phyloP scores from a whole-genome alignment of 495 filamentous ascomycete species.

The Hyaloscypha variabilis region DNA sequence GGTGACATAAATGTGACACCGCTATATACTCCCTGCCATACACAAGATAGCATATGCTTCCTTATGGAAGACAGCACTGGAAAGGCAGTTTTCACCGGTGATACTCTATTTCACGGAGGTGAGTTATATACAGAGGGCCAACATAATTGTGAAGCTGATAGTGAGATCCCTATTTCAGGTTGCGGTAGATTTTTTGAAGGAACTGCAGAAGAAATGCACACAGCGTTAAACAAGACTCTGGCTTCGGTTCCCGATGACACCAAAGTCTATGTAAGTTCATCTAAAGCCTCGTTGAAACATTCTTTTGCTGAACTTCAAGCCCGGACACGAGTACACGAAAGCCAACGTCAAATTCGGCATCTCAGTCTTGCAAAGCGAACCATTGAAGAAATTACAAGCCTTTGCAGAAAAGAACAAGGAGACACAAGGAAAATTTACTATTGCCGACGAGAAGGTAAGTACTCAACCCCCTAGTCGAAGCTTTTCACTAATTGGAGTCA shows the following conservation, averaged over 20 bases:
- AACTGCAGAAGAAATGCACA: slow-evolving; percentile 87
- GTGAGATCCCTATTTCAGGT: slow-evolving; percentile 50
- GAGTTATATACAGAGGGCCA: slow-evolving; percentile 23
- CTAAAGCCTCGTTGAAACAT: background rate
- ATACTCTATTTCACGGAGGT: slow-evolving; percentile 95
- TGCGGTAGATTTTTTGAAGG: slow-evolving; percentile 99
- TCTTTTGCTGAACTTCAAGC: slow-evolving; percentile 48
- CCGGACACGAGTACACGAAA: slow-evolving; percentile 97
- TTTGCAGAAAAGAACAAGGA: slow-evolving; percentile 81
- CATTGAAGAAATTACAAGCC: slow-evolving; percentile 72
- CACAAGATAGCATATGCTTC: slow-evolving; percentile 96
- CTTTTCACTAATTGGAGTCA: background rate
- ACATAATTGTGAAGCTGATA: background rate
- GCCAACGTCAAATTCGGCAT: slow-evolving; percentile 85
- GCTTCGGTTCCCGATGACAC: slow-evolving; percentile 87
- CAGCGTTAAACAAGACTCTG: slow-evolving; percentile 84
- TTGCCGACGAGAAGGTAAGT: slow-evolving; percentile 92
- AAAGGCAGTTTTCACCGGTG: slow-evolving; percentile 89
- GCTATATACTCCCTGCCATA: slow-evolving; percentile 96
- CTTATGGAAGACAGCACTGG: slow-evolving; percentile 77
- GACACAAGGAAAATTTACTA: slow-evolving; percentile 96
- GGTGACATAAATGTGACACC: slow-evolving; percentile 85
- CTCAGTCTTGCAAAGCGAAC: slow-evolving; percentile 70
- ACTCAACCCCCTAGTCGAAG: background rate
- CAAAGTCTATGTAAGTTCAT: slow-evolving; percentile 75